Evolutionary conservation across 2,329 filamentous ascomycete species (phyloP).

Genomic region (Passalora sequoiae): DNA sequence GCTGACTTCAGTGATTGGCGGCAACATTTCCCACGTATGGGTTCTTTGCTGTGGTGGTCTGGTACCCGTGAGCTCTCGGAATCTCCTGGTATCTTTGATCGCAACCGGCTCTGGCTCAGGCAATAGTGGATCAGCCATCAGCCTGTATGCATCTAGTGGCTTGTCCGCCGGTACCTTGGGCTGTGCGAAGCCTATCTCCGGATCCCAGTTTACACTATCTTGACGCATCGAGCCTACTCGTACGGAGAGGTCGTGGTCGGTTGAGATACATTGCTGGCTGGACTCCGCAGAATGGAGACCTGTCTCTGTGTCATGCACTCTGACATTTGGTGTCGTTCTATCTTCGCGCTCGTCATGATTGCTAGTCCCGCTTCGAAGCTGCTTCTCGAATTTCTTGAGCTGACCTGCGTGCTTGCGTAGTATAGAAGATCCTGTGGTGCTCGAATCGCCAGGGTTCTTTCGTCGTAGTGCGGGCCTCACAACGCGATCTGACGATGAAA

Average conservation of each 20-base stretch:
- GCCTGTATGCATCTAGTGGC: not conserved
- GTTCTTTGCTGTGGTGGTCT: not conserved
- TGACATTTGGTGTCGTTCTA: no score
- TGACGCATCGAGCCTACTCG: no score
- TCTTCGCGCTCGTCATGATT: not conserved
- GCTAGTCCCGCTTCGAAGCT: not conserved
- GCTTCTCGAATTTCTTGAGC: not conserved
- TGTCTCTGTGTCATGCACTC: not conserved
- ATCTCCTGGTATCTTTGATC: not conserved
- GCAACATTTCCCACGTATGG: not conserved
- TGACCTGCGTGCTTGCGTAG: not conserved
- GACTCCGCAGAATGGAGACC: not conserved
- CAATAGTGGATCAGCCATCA: not conserved
- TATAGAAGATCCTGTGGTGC: not conserved
- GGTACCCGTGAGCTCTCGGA: not conserved
- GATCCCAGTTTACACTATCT: slow-evolving; percentile 5
- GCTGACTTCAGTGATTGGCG: not conserved
- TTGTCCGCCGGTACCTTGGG: no score
- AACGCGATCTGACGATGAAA: not conserved
- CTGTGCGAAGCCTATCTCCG: not conserved
- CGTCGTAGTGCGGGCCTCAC: not conserved
- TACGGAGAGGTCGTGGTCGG: no score
- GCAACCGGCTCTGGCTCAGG: not conserved
- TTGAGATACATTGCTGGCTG: no score
- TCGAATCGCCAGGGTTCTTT: not conserved